phyloP scores from a whole-genome alignment of 805 yeast genomes.

The Hanseniaspora jakobsenii region DNA sequence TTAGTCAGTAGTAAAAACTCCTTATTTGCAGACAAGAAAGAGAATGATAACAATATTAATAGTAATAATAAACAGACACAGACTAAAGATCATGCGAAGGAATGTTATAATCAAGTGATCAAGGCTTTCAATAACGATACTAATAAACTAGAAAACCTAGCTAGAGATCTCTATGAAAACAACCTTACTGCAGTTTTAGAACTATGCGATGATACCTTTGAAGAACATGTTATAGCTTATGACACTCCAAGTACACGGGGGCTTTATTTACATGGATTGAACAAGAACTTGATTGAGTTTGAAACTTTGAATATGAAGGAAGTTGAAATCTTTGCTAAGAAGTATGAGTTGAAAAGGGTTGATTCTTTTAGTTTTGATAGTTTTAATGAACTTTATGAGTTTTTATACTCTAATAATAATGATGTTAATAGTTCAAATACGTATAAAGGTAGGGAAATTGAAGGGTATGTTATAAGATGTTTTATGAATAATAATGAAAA shows the following conservation, averaged over 20 bases:
- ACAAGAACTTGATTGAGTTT: constrained; percentile 52
- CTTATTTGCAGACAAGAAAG: constrained; percentile 53
- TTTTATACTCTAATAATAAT: constrained; percentile 44
- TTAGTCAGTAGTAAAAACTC: constrained; percentile 87
- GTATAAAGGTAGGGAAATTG: constrained; percentile 61
- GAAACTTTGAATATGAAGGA: constrained; percentile 48
- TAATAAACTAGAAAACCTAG: constrained; percentile 40
- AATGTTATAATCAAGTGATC: constrained; percentile 50
- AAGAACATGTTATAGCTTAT: constrained; percentile 83
- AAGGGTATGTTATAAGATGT: constrained; percentile 86
- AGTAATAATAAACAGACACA: no score
- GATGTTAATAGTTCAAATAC: no score
- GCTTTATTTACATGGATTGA: constrained; percentile 79
- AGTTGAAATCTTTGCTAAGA: constrained; percentile 48
- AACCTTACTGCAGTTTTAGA: constrained; percentile 83
- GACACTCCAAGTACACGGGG: constrained; percentile 51
- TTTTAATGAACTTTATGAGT: constrained; percentile 34
- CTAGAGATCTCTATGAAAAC: constrained; percentile 36
- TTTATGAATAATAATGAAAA: constrained; percentile 22
- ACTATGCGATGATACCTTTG: constrained; percentile 82
- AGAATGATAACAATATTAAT: constrained; percentile 32
- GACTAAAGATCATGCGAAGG: constrained; percentile 47
- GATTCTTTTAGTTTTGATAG: constrained; percentile 34
- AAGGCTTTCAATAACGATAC: constrained; percentile 38
- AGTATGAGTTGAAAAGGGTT: constrained; percentile 61